phyloP scores from a whole-genome alignment of 78 protist species.

The Cavenderia fasciculata region DNA sequence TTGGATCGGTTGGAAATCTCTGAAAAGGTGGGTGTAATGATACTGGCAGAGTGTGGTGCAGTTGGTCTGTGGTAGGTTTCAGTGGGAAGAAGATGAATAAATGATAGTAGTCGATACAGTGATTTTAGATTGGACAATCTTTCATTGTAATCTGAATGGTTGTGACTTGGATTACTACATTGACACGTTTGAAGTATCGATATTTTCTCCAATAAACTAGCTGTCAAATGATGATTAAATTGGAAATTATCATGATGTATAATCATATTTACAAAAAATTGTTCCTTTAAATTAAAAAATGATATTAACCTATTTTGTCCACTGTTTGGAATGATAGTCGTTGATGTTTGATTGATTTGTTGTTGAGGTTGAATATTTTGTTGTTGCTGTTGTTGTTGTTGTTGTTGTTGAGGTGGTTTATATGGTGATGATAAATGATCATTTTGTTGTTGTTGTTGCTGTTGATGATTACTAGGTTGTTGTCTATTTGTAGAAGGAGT shows the following conservation, averaged over 20 bases:
- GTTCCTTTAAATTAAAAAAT: slow-evolving; percentile 10
- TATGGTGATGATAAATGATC: not conserved
- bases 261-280: slow-evolving; percentile 30
- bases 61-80: not conserved
- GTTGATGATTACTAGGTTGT: not conserved
- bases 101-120: not conserved
- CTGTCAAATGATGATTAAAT: slow-evolving; percentile 48
- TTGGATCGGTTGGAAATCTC: not conserved
- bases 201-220: slow-evolving; percentile 24
- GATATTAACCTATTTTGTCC: not conserved
- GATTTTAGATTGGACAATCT: slow-evolving; percentile 3
- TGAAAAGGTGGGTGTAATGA: slow-evolving; percentile 3
- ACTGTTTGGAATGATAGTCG: not conserved
- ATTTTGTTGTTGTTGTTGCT: slow-evolving; percentile 4
- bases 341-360: not conserved
- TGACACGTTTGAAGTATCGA: slow-evolving; percentile 25
- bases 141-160: slow-evolving; percentile 32
- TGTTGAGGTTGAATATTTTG: not conserved
- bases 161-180: slow-evolving; percentile 39
- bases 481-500: too few relatives aligned
- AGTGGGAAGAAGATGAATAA: slow-evolving; percentile 27
- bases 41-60: not conserved
- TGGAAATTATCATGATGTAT: not conserved
- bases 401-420: not conserved
- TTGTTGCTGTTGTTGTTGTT: not conserved